Evolutionary conservation across 164 flowering plant species (phyloP).

Genomic region (Tetracentron sinense): DNA sequence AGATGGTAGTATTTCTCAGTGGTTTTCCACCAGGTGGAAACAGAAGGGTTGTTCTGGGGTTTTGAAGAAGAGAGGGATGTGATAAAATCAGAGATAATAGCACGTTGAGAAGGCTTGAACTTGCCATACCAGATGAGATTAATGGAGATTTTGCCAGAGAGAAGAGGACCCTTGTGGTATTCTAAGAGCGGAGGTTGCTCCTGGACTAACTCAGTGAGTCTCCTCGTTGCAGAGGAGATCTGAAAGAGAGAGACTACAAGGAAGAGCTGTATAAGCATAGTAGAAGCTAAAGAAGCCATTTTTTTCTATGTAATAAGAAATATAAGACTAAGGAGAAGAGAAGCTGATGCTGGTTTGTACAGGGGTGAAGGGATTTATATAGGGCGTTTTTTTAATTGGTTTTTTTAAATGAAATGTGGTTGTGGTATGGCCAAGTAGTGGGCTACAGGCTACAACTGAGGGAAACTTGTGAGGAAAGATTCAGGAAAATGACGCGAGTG

Average conservation of each 20-base stretch:
- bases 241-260: constrained; percentile 20
- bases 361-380: too few relatives aligned
- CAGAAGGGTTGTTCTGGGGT: constrained; percentile 34
- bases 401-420: background rate
- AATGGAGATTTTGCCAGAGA: constrained; percentile 48
- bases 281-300: constrained; percentile 11
- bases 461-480: too few relatives aligned
- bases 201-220: constrained; percentile 17
- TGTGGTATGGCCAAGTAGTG: too few relatives aligned
- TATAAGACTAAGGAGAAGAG: too few relatives aligned
- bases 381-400: too few relatives aligned
- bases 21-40: constrained; percentile 62
- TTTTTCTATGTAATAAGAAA: too few relatives aligned
- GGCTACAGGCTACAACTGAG: too few relatives aligned
- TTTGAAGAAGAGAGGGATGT: constrained; percentile 32
- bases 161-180: constrained; percentile 74
- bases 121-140: constrained; percentile 74
- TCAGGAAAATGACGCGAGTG: too few relatives aligned
- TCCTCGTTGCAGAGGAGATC: constrained; percentile 22
- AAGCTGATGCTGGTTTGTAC: too few relatives aligned
- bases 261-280: constrained; percentile 12
- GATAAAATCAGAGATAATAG: constrained; percentile 58
- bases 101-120: constrained; percentile 55
- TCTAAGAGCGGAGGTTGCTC: constrained; percentile 31
- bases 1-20: constrained; percentile 42